These are phyloP conservation scores for Chondrus crispus DNA, from an alignment of 23 red algal genomes.

Conservation along the genomic window DNA sequence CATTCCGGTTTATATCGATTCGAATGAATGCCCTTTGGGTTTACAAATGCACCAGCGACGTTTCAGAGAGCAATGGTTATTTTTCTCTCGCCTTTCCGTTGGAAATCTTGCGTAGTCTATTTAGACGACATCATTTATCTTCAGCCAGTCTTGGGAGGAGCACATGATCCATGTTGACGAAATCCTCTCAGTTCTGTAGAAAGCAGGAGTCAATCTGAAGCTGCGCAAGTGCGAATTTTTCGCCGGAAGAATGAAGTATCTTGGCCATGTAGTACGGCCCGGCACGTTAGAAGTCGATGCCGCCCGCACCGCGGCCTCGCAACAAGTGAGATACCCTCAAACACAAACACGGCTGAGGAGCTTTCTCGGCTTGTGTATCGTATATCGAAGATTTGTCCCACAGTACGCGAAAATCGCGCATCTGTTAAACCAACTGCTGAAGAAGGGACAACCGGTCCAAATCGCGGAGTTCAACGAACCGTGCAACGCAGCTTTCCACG, in stretches of 20 bases:
- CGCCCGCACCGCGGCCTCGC: not conserved
- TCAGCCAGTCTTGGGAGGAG: not conserved
- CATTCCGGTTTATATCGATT: not conserved
- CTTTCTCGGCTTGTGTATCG: constrained; percentile 2
- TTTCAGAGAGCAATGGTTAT: not conserved
- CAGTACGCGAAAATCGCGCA: not conserved
- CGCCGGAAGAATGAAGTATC: not conserved
- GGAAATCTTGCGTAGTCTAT: not conserved
- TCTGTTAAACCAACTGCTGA: not conserved
- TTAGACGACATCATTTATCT: constrained; percentile 21
- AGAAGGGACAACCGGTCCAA: not conserved
- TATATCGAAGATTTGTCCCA: constrained; percentile 2
- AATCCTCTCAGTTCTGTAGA: not conserved
- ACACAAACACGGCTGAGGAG: not conserved
- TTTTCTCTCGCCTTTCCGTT: not conserved
- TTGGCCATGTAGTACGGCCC: not conserved
- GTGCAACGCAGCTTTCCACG: not conserved
- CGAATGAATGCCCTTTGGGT: not conserved
- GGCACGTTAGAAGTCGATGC: not conserved
- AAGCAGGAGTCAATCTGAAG: not conserved
- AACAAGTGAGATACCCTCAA: not conserved
- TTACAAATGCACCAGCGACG: not conserved
- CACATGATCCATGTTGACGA: not conserved
- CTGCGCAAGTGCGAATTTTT: constrained; percentile 15
- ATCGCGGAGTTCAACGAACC: not conserved